Evolutionary conservation across 2,329 filamentous ascomycete species (phyloP), one percentile per base, ranked within the genome.

Genomic region (Allantophomopsis lycopodina): DNA sequence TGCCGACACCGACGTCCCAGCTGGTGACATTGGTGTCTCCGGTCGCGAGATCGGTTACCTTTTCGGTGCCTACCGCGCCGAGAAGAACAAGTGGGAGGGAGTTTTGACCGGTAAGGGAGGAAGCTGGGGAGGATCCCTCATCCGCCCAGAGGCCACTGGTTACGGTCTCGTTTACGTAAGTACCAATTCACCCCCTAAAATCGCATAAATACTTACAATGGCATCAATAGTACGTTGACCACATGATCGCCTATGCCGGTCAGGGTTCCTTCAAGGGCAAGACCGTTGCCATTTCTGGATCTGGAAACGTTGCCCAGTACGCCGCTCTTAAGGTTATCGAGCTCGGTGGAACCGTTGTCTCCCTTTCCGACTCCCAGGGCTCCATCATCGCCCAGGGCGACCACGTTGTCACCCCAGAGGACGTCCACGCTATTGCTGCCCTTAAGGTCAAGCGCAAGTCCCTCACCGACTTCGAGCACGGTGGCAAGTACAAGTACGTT

Each of bases 241-340:
- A 94, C 73, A 95, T 95, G 88, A 88, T 96, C 58, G 69, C 83
- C 62, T 81, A 94, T 63, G 84, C 85, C 51, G 86, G 85, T 61
- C 79, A 81, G 59, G 87, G 93, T 58, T 75, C 73, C 50, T 94
- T 94, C 69, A 64, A 74, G 47, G 89, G 87, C 65, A 96, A 96
- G 76, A 81, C 80, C 44, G 91, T 96, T 42, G 85, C 89, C 61
- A 82, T 98, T 62, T 95, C 91, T 35, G 91, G 91, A 47, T 95
- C 89, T 43, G 91, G 91, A 50, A 98, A 98, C 68, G 91, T 96
- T 40, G 91, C 91, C 23, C 91, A 96, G 69, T 96, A 91, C 68
- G 89, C 89, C 23, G 91, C 89, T 1, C 81, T 96, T 52, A 96
- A 96, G 70, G 79, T 80, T 58, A 91, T 96, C 55, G 88, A 96